Base-by-base conservation (phyloP, 2,329 filamentous ascomycete genomes). In the Epicoccum sorghinum region DNA sequence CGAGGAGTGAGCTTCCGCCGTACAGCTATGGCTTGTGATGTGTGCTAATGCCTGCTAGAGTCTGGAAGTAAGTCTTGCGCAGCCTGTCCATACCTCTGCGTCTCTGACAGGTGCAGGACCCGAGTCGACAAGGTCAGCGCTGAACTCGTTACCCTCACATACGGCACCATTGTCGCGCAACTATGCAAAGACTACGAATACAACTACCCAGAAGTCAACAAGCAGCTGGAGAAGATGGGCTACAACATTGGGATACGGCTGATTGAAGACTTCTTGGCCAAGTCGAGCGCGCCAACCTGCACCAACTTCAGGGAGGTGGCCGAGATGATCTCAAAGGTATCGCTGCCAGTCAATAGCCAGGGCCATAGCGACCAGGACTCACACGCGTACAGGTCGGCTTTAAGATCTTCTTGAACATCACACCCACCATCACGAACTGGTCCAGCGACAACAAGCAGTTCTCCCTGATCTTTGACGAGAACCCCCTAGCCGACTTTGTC, bases 351-450 rank as follows among this genome's bases (percentile, higher is more conserved):
- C 18, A 18, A 18, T 18, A 18, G 18, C 18, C 18, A 18, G 18
- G 18, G 18, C 18, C 18, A 18, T 18, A 18, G 18, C 18, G 18
- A 18, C 18, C 18, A 18, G 18, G 3, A 39, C 43, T 53, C 48
- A 43, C 14, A 39, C 30, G 29, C 18, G 33, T 9, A 3, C 49
- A 97, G 90, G 89, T 99, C 62, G 95, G 95, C 52, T 99, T 99
- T 80, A 98, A 99, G 79, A 96, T 99, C 62, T 99, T 99, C 75
- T 85, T 99, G 57, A 99, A 99, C 71, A 92, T 97, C 65, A 96
- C 93, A 4, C 95, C 95, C 0, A 89, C 88, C 7, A 88, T 98
- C 60, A 91, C 92, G 42, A 97, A 96, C 73, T 99, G 95, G 95
- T 95, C 92, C 22, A 90, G 85, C 73, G 95, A 99, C 77, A 95